Base-by-base conservation (phyloP, 371 early-diverging fungal genomes). In the Blakeslea trispora region DNA sequence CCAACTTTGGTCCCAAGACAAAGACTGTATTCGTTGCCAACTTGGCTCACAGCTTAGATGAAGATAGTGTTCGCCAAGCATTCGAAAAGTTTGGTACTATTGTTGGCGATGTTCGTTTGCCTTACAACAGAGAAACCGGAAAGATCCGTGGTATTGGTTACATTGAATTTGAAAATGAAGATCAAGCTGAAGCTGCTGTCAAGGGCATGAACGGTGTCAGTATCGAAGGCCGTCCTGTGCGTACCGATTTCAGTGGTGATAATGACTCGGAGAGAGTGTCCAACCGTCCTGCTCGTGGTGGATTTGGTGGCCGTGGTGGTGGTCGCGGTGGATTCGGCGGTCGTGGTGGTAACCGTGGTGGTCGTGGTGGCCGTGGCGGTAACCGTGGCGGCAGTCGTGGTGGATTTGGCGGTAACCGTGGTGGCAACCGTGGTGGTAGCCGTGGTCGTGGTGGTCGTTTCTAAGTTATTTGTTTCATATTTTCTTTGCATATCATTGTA, bases 1-100 rank as follows among this genome's bases (percentile, higher is more conserved):
- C 52, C 58, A 83, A 66, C 66, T 77, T 59, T 58, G 66, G 60
- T 18, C 71, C 72, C 49, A 77, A 74, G 45, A 66, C 77, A 15
- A 68, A 81, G 39, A 97, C 97, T 22, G 84, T 97, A 9, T 98
- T 96, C 57, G 78, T 96, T 44, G 98, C 97, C 49, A 98, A 97
- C 80, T 75, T 98, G 57, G 87, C 91, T 24, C 95, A 93, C 66
- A 88, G 80, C 65, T 89, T 92, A 9, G 89, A 88, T 19, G 97
- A 98, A 71, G 93, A 95, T 72, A 89, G 90, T 60, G 64, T 98
- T 22, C 83, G 90, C 66, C 86, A 87, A 62, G 79, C 93, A 15
- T 98, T 97, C 68, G 85, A 89, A 13, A 86, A 87, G 65, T 86
- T 83, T 65, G 97, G 98, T 50, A 88, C 91, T 54, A 87, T 98